Evolutionary conservation across 768 basidiomycete genomes (phyloP).

Genomic region (Roridomyces roridus): DNA sequence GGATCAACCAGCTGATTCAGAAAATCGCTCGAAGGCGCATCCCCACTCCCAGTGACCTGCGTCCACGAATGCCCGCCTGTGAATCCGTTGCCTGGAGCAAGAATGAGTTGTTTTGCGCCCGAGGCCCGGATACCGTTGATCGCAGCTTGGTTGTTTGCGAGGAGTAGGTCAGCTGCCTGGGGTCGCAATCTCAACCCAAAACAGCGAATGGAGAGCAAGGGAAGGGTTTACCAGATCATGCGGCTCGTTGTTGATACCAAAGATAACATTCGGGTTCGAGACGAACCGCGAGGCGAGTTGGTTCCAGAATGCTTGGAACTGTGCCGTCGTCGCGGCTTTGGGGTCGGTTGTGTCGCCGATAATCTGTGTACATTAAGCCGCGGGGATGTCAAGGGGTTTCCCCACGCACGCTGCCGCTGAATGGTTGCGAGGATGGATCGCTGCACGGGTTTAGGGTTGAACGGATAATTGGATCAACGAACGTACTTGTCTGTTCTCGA

Average conservation of each 20-base stretch:
- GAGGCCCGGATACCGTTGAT: constrained; percentile 48
- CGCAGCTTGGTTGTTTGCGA: constrained; percentile 50
- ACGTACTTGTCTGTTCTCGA: constrained; percentile 43
- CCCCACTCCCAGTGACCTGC: constrained; percentile 38
- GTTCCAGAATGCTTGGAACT: constrained; percentile 49
- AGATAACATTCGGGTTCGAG: constrained; percentile 48
- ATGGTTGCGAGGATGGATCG: constrained; percentile 50
- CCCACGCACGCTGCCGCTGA: constrained; percentile 45
- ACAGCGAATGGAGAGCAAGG: too few relatives aligned
- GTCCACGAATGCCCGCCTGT: constrained; percentile 54
- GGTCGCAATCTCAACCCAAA: too few relatives aligned
- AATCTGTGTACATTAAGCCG: constrained; percentile 38
- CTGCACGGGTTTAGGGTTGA: constrained; percentile 24
- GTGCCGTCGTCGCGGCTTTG: constrained; percentile 48
- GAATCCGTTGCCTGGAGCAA: constrained; percentile 54
- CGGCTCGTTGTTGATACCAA: constrained; percentile 55
- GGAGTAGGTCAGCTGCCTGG: constrained; percentile 47
- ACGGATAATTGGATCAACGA: not conserved
- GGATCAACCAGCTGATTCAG: constrained; percentile 49
- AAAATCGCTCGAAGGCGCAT: constrained; percentile 49
- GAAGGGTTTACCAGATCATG: constrained; percentile 57
- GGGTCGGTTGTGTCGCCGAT: constrained; percentile 52
- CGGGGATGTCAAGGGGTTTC: not conserved
- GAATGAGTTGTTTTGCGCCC: constrained; percentile 48
- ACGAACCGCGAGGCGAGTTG: constrained; percentile 48